A percentile compares a stretch with the other conserved stretches of the same genome.
Evolutionary conservation across 345 rosid species (phyloP).

Genomic region (Orychophragmus violaceus): DNA sequence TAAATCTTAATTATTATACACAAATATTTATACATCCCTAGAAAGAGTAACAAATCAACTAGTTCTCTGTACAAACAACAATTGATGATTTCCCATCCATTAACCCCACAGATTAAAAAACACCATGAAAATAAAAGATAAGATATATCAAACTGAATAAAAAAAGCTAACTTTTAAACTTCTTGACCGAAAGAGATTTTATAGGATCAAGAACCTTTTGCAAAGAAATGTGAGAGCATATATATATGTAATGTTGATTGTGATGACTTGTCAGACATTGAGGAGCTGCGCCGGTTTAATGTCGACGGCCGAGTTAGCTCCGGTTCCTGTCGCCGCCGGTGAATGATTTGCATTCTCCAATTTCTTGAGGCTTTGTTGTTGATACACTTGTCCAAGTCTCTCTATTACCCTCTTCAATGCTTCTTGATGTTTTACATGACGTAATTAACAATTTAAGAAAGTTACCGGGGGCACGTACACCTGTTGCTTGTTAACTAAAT

Average conservation of each 20-base stretch:
- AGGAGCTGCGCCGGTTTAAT: slow-evolving; percentile 30
- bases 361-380: slow-evolving; percentile 49
- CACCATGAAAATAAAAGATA: neutral
- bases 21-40: slow-evolving; percentile 11
- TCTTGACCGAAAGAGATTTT: slow-evolving; percentile 10
- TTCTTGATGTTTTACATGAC: no score
- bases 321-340: slow-evolving; percentile 16
- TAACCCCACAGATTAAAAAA: neutral
- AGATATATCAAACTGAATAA: slow-evolving; percentile 6
- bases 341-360: slow-evolving; percentile 26
- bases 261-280: slow-evolving; percentile 30
- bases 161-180: neutral
- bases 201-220: neutral
- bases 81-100: slow-evolving; percentile 3
- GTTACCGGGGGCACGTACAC: no score
- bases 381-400: slow-evolving; percentile 68
- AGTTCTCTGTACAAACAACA: slow-evolving; percentile 27
- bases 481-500: no score
- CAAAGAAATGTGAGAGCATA: neutral
- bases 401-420: slow-evolving; percentile 86
- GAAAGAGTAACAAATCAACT: neutral
- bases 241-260: neutral
- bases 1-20: slow-evolving; percentile 5
- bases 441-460: no score
- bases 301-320: slow-evolving; percentile 21